Evolutionary conservation across 1,139 yeast genomes (phyloP), one percentile per base, ranked within the genome.

Genomic region (Hansenula lynferdii): DNA sequence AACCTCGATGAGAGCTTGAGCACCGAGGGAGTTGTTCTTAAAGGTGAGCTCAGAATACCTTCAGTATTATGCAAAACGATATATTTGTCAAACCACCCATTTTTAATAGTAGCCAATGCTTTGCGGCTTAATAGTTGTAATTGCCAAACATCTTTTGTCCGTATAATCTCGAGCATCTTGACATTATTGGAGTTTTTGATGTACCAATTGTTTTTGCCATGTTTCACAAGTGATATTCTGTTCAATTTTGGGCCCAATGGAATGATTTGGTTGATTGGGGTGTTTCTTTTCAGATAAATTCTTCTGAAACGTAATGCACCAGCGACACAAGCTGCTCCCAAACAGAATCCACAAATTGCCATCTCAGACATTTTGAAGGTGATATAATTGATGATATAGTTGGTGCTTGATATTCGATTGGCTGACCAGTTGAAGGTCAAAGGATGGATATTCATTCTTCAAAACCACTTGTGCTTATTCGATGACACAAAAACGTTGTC

Each of bases 1-100:
- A 35, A 22, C 28, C 41, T 28, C 11, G 28, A 38, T 2, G 41
- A 41, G 34, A 44, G 35, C 25, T 44, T 47, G n/a, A 51, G 31
- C 3, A 48, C 39, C 0, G 52, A 48, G 1, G 52, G 49, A 1
- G 53, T 41, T 4, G 50, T 43, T 14, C 41, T 28, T 36, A 49
- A 39, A 3, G 53, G 51, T 0, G 51, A 44, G 5, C 26, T 19
- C 34, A 10, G 16, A 6, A 4, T 16, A 12, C 28, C 24, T 16
- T 20, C 35, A 31, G 37, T 14, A 14, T 24, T 31, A n/a, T 37
- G 39, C 36, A 50, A 35, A 7, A 41, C 44, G 8, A 51, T 42
- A 37, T 41, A 50, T 35, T 47, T 48, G 18, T 49, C 48, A 8
- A 28, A 20, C 15, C 8, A 23, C 0, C 43, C 36, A 31, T 44